These are phyloP conservation scores for Yamadazyma friedrichii DNA, from an alignment of 1,139 yeast genomes.

Conservation along the genomic window DNA sequence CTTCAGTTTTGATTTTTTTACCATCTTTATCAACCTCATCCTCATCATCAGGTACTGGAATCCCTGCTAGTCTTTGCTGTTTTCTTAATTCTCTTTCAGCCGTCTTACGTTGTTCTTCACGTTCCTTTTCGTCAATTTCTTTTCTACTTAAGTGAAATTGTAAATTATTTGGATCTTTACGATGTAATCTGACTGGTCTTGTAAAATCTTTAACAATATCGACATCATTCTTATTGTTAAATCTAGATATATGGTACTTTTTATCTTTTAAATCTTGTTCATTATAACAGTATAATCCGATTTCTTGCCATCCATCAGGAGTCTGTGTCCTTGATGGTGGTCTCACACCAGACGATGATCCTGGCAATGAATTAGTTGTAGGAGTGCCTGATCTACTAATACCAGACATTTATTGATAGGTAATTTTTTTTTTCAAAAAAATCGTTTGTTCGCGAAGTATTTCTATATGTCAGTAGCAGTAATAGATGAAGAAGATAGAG, in stretches of 20 bases:
- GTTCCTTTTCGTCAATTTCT: conserved; percentile 58
- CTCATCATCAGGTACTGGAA: conserved; percentile 19
- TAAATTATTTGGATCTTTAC: conserved; percentile 89
- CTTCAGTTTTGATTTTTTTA: conserved; percentile 9
- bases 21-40: conserved; percentile 22
- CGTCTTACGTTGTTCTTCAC: conserved; percentile 39
- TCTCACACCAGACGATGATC: background rate
- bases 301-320: conserved; percentile 51
- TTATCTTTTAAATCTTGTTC: conserved; percentile 70
- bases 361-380: background rate
- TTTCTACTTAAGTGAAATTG: conserved; percentile 76
- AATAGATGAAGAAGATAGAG: conserved; percentile 26
- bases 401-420: background rate
- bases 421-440: background rate
- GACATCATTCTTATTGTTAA: conserved; percentile 70
- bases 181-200: conserved; percentile 80
- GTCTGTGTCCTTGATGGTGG: conserved; percentile 3
- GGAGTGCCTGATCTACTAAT: background rate
- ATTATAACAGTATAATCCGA: conserved; percentile 71
- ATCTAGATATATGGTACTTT: conserved; percentile 78
- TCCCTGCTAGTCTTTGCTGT: conserved; percentile 19
- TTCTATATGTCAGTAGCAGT: conserved; percentile 23
- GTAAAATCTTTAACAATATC: conserved; percentile 72
- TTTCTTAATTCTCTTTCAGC: conserved; percentile 22
- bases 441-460: conserved; percentile 1